Percentiles rank a stretch among this genome's conserved stretches.
Evolutionary conservation across 2,329 filamentous ascomycete genomes (phyloP).

Genomic region (Clathrospora elynae): DNA sequence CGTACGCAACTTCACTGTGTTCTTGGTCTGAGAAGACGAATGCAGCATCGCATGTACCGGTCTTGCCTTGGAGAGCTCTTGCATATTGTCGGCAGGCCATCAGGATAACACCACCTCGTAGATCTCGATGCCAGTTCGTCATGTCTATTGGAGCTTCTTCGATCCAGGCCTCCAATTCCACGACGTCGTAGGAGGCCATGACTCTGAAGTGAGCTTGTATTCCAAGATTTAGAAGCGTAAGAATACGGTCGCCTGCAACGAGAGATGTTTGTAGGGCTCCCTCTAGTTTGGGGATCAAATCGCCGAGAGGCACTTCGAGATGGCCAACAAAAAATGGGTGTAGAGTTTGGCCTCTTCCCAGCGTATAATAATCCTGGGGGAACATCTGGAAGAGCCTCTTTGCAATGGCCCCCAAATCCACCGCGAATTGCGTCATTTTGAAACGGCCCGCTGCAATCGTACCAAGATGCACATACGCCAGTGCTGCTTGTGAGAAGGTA

Average conservation of each 20-base stretch:
- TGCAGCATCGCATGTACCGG: constrained; percentile 56
- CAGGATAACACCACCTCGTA: constrained; percentile 72
- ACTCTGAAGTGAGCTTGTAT: constrained; percentile 69
- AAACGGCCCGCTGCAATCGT: constrained; percentile 72
- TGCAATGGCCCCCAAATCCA: constrained; percentile 66
- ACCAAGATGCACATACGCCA: constrained; percentile 70
- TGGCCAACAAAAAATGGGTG: constrained; percentile 74
- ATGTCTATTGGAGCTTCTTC: constrained; percentile 75
- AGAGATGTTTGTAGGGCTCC: constrained; percentile 68
- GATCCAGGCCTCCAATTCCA: constrained; percentile 72
- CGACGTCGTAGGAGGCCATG: constrained; percentile 70
- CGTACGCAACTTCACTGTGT: constrained; percentile 63
- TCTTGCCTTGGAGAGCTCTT: constrained; percentile 77
- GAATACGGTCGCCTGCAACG: constrained; percentile 70
- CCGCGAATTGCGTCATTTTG: constrained; percentile 70
- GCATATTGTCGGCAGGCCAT: constrained; percentile 69
- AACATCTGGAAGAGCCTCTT: constrained; percentile 68
- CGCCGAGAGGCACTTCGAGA: constrained; percentile 65
- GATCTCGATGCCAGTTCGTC: constrained; percentile 71
- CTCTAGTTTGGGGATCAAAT: constrained; percentile 66
- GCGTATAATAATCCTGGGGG: constrained; percentile 61
- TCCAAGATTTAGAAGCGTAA: constrained; percentile 73
- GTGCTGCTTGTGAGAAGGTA: constrained; percentile 70
- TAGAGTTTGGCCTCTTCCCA: constrained; percentile 71
- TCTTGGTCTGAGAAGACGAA: constrained; percentile 70